Evolutionary conservation across 345 rosid species (phyloP).

Genomic region (Camelina sativa): DNA sequence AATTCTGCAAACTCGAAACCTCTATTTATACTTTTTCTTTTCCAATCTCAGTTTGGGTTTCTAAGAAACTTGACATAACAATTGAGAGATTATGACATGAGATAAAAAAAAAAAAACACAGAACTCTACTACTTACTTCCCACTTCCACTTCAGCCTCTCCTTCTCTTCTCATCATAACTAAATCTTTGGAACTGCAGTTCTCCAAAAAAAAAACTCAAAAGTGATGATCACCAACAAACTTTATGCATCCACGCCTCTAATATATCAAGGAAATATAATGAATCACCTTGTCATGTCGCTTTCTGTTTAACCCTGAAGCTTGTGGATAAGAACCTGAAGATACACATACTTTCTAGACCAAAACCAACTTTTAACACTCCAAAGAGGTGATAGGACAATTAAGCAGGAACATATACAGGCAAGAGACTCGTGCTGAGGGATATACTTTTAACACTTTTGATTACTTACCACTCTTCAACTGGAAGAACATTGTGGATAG

Average conservation of each 20-base stretch:
- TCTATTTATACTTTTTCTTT: not conserved
- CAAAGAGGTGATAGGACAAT: not conserved
- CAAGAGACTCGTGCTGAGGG: not conserved
- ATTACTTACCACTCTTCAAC: not conserved
- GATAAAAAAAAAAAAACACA: not conserved
- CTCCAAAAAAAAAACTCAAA: not conserved
- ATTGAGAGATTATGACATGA: not conserved
- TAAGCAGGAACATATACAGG: not conserved
- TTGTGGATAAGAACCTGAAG: not conserved
- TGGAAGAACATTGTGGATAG: not conserved
- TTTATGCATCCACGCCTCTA: not conserved
- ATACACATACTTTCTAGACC: not conserved
- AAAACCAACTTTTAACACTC: conserved; percentile 15
- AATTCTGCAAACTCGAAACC: not conserved
- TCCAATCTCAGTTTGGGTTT: not conserved
- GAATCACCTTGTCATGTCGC: not conserved
- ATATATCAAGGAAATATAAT: not conserved
- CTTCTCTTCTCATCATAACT: not conserved
- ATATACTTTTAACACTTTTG: not conserved
- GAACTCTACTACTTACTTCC: not conserved
- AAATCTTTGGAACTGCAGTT: not conserved
- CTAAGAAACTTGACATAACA: not conserved
- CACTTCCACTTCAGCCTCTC: not conserved
- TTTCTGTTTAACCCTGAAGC: not conserved
- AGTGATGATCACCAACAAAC: not conserved